phyloP scores from a whole-genome alignment of 2,329 filamentous ascomycete species.

The Pseudofabraea citricarpa region DNA sequence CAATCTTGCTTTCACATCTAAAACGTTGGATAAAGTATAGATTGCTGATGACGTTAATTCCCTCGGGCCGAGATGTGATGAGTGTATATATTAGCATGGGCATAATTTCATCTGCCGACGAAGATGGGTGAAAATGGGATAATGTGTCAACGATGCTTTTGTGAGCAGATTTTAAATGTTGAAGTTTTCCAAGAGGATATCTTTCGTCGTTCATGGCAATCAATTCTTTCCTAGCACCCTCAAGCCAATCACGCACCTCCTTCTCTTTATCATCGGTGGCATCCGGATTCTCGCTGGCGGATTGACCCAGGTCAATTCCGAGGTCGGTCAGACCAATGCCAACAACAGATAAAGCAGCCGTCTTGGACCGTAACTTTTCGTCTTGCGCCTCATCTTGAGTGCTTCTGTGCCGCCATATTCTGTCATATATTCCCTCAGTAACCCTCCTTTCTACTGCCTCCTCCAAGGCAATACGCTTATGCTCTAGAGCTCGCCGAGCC shows the following conservation, averaged over 20 bases:
- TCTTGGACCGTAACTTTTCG: conserved; percentile 90
- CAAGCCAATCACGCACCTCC: conserved; percentile 69
- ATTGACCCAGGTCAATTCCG: conserved; percentile 66
- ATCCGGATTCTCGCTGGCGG: conserved; percentile 47
- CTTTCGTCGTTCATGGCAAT: conserved; percentile 79
- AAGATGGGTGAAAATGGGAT: conserved; percentile 64
- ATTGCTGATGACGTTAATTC: conserved; percentile 88
- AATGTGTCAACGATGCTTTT: conserved; percentile 90
- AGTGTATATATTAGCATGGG: conserved; percentile 95
- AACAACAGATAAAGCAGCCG: conserved; percentile 83
- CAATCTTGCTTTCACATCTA: conserved; percentile 76
- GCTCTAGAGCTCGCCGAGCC: conserved; percentile 71
- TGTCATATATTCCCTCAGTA: conserved; percentile 79
- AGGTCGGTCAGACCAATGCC: conserved; percentile 86
- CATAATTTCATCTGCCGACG: conserved; percentile 94
- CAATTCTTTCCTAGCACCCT: conserved; percentile 66
- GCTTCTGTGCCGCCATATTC: conserved; percentile 85
- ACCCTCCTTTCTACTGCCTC: conserved; percentile 86
- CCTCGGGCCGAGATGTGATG: conserved; percentile 82
- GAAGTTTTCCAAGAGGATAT: conserved; percentile 87
- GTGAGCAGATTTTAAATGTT: conserved; percentile 81
- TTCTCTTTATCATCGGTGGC: conserved; percentile 54
- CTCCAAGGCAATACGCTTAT: conserved; percentile 72
- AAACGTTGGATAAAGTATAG: conserved; percentile 93
- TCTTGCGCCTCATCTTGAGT: conserved; percentile 94